phyloP scores from a whole-genome alignment of 768 basidiomycete genomes.

The Agaricus sinodeliciosus region DNA sequence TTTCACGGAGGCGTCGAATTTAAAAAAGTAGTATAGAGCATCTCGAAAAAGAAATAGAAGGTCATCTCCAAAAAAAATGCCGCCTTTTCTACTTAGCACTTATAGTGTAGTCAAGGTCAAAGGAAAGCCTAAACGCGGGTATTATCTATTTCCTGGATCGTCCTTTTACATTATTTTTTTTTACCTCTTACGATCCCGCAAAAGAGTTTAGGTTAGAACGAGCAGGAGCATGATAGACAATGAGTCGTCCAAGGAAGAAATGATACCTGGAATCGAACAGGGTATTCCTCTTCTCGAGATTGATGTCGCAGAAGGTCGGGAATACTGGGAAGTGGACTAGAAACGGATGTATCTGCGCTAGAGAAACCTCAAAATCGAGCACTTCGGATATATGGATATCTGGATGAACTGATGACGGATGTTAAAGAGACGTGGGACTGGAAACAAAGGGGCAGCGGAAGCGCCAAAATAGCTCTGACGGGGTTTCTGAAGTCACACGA shows the following conservation, averaged over 20 bases:
- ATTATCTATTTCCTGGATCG: neutral
- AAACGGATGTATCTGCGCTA: no score
- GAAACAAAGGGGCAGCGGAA: neutral
- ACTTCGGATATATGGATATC: neutral
- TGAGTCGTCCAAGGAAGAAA: neutral
- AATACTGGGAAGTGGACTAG: no score
- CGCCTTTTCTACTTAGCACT: no score
- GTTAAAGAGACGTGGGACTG: neutral
- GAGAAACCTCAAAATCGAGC: neutral
- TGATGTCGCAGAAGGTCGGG: no score
- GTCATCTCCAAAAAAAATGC: no score
- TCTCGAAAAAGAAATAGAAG: no score
- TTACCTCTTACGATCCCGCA: neutral
- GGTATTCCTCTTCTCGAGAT: no score
- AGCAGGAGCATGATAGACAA: neutral
- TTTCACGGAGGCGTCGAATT: no score
- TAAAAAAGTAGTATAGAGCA: no score
- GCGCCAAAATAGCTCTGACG: neutral
- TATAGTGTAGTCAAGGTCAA: no score
- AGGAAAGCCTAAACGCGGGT: no score
- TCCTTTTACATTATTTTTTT: neutral
- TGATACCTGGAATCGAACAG: neutral
- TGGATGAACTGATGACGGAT: neutral
- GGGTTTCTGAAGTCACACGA: neutral
- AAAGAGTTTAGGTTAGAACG: no score